Evolutionary conservation across 2,329 filamentous ascomycete species (phyloP), one percentile per base, ranked within the genome.

Genomic region (Colletotrichum filicis): DNA sequence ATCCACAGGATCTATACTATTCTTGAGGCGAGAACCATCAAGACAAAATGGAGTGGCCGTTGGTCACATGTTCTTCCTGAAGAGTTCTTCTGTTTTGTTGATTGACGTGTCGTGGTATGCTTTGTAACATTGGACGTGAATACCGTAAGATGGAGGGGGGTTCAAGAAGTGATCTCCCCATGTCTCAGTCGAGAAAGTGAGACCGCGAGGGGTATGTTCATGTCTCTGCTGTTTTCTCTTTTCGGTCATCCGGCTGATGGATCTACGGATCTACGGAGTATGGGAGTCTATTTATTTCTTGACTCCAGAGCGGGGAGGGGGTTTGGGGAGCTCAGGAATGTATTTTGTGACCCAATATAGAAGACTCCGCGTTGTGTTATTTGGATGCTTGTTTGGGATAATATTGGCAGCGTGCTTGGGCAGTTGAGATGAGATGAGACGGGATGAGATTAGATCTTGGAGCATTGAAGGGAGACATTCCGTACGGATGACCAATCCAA

Each of bases 171-270:
- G 32, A 32, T 32, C 32, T 32, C 6, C n/a, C 16, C 16, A 19
- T 67, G 57, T 67, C 56, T 67, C 42, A 53, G 65, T 66, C 5
- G 42, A 30, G 22, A 55, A 26, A 11, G 24, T 58, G 55, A 58
- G 64, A 59, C 59, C 26, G 12, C 11, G 26, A 52, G 24, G 28
- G 14, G 19, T 19, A 49, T 49, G 37, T 19, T 42, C 3, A 19
- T 49, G 42, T 49, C 42, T 49, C 42, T 49, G 42, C 19, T 9
- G 42, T 49, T 49, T n/a, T 49, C 42, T 49, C 42, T 49, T 49
- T 49, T 49, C 19, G 42, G 42, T 49, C 42, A 49, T n/a, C 42
- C 42, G 16, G 7, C 42, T 49, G 42, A 8, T 49, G 42, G 42
- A 49, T 49, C 42, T 49, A 49, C 42, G 19, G 42, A n/a, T 49